Conservation (phyloP, 331 rosid species). For the Pyrus hybrid region DNA sequence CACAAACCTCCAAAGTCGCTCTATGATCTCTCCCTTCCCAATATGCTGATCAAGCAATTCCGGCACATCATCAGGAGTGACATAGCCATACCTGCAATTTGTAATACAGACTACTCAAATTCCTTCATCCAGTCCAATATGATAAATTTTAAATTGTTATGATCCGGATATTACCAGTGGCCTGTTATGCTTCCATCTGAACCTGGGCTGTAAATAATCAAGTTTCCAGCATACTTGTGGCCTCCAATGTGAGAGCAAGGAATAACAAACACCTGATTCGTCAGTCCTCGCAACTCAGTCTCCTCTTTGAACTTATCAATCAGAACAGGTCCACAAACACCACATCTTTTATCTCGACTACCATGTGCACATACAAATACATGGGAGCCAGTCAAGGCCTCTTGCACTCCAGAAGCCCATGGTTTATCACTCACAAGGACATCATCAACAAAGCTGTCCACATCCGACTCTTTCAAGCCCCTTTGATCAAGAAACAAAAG, state of each 20-base stretch:
- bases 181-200: slow-evolving; percentile 64
- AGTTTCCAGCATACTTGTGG: slow-evolving; percentile 92
- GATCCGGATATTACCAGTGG: slow-evolving; percentile 53
- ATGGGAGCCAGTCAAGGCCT: slow-evolving; percentile 48
- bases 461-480: slow-evolving; percentile 64
- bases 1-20: slow-evolving; percentile 79
- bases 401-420: slow-evolving; percentile 54
- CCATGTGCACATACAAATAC: slow-evolving; percentile 92
- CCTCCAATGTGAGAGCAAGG: slow-evolving; percentile 97
- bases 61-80: slow-evolving; percentile 82
- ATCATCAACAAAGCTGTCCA: slow-evolving; percentile 66
- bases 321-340: slow-evolving; percentile 90
- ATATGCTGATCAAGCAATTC: slow-evolving; percentile 78
- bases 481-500: slow-evolving; percentile 29
- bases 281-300: slow-evolving; percentile 55
- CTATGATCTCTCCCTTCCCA: slow-evolving; percentile 70
- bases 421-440: slow-evolving; percentile 63
- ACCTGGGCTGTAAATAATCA: slow-evolving; percentile 64
- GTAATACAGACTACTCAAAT: not conserved
- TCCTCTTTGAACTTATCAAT: slow-evolving; percentile 58
- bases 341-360: slow-evolving; percentile 86
- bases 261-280: slow-evolving; percentile 50
- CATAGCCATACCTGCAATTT: slow-evolving; percentile 84
- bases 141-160: not conserved
- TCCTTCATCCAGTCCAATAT: not conserved